These are phyloP conservation scores for Cercospora sojina DNA, from an alignment of 2,329 filamentous ascomycete genomes.

Conservation along the genomic window DNA sequence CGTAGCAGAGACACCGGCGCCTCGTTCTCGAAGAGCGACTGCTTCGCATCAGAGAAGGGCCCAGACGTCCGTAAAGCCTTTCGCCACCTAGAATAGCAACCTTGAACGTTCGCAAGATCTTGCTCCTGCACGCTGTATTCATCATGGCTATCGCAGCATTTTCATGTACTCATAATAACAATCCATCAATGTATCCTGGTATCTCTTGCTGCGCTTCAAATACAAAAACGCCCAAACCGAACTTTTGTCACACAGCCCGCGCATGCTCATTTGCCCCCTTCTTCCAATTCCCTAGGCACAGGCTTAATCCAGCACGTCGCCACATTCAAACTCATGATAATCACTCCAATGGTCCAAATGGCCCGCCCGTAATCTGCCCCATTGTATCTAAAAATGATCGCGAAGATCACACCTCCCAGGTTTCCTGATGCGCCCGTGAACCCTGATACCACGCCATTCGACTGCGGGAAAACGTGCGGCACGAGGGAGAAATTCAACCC, in stretches of 20 bases:
- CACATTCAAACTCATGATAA: slow-evolving; percentile 69
- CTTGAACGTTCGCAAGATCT: too few species aligned
- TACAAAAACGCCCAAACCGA: not conserved
- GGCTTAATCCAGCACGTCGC: slow-evolving; percentile 63
- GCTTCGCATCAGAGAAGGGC: not conserved
- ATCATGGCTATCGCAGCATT: not conserved
- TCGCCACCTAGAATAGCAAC: too few species aligned
- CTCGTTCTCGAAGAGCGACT: not conserved
- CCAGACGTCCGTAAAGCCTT: too few species aligned
- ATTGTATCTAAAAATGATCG: slow-evolving; percentile 74
- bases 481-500: slow-evolving; percentile 84
- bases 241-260: not conserved
- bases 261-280: slow-evolving; percentile 35
- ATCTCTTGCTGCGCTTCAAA: not conserved
- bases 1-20: not conserved
- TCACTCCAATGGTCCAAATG: slow-evolving; percentile 79
- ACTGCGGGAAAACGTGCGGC: slow-evolving; percentile 78
- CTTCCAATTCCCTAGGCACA: slow-evolving; percentile 55
- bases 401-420: slow-evolving; percentile 79
- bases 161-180: not conserved
- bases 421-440: slow-evolving; percentile 79
- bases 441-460: slow-evolving; percentile 78
- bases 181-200: not conserved
- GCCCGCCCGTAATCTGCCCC: slow-evolving; percentile 41
- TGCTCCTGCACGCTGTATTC: not conserved